Base-by-base conservation (phyloP, 1,284 basidiomycete species). In the Puccinia polysora region DNA sequence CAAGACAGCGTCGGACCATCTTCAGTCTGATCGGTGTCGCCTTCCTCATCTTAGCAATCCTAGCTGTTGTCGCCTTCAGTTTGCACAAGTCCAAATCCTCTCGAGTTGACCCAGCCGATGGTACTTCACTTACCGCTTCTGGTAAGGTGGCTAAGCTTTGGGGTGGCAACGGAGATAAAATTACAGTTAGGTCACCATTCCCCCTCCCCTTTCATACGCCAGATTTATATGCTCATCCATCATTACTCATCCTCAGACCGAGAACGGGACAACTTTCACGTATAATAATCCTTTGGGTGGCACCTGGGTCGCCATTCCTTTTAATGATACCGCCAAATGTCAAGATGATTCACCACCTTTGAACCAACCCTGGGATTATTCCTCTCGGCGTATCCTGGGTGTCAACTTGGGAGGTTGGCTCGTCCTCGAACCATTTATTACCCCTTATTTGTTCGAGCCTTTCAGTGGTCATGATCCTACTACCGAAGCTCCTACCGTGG, bases 321-420 rank as follows among this genome's bases (percentile, higher is more conserved):
- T 91, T 81, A 87, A 88, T 79, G 87, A 89, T 77, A 83, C 84
- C 28, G 90, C 88, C 2, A 75, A 75, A 43, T 77, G 80, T 1
- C 84, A 83, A 59, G 83, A 85, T 2, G 88, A 79, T 53, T 76
- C 78, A 7, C 77, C 77, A 1, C 71, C 77, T 0, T 73, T 79
- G 12, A 73, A 74, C 23, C 69, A 77, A 55, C 73, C 73, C 43
- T 78, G 78, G 59, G 74, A 78, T 50, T 78, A 75, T 50, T 74
- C 75, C 1, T 34, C 52, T 12, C 76, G 77, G 64, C 45, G 76
- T 40, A 77, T 69, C 23, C 63, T 53, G 73, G 82, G 89, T 64
- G 90, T 95, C 74, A 95, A 95, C 80, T 78, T 95, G 52, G 93
- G 93, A 75, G 94, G 94, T 49, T 93, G 95, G 89, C 85, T 97